These are phyloP conservation scores for Hypoxylon sp. DNA, from an alignment of 2,329 filamentous ascomycete genomes.

Conservation along the genomic window DNA sequence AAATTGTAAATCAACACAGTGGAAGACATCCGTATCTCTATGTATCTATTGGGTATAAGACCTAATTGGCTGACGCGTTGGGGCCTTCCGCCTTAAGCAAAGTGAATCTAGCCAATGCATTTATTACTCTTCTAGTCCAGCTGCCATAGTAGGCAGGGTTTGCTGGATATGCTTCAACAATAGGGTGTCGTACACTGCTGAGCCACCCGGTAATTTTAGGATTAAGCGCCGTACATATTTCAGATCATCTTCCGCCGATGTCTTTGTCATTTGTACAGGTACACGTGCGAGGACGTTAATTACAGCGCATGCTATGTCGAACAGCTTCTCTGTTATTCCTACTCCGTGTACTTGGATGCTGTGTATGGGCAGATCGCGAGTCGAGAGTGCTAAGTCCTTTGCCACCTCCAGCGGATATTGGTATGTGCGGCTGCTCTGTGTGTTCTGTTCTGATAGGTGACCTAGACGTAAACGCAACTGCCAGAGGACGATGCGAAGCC, in stretches of 20 bases:
- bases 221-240: conserved; percentile 58
- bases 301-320: conserved; percentile 62
- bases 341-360: conserved; percentile 62
- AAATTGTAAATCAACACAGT: not conserved
- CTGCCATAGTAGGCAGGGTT: conserved; percentile 38
- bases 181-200: conserved; percentile 58
- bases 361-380: conserved; percentile 57
- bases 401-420: conserved; percentile 62
- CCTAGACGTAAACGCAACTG: conserved; percentile 62
- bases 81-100: not conserved
- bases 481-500: conserved; percentile 63
- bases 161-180: conserved; percentile 57
- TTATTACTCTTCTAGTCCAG: conserved; percentile 25
- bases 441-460: conserved; percentile 53
- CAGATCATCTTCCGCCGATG: conserved; percentile 57
- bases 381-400: conserved; percentile 59
- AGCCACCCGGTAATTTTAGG: conserved; percentile 57
- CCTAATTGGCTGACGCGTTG: not conserved
- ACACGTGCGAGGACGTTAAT: conserved; percentile 62
- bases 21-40: not conserved
- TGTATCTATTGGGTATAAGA: not conserved
- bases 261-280: conserved; percentile 51
- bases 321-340: conserved; percentile 64
- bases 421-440: conserved; percentile 57
- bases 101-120: not conserved